A percentile compares a stretch with the other conserved stretches of the same genome.
phyloP scores from a whole-genome alignment of 2,329 filamentous ascomycete genomes.

The Alternaria sp. region DNA sequence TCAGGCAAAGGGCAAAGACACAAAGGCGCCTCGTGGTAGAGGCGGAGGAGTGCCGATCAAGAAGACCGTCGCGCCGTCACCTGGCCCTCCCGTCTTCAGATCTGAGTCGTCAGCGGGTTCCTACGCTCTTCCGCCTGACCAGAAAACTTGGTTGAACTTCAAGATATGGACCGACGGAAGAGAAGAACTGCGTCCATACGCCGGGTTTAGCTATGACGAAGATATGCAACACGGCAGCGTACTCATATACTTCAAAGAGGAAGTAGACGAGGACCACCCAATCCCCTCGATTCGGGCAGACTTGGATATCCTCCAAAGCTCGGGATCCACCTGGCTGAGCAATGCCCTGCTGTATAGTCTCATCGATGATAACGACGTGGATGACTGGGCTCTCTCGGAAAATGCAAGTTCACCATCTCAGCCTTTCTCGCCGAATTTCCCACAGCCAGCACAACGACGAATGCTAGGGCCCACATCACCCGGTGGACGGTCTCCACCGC shows the following conservation, averaged over 20 bases:
- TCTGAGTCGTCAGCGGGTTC: slow-evolving; percentile 32
- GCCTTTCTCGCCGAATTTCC: slow-evolving; percentile 22
- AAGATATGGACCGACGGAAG: slow-evolving; percentile 45
- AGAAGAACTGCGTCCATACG: slow-evolving; percentile 40
- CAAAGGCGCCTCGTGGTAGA: slow-evolving; percentile 47
- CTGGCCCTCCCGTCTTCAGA: slow-evolving; percentile 25
- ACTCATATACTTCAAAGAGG: slow-evolving; percentile 49
- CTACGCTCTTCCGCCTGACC: slow-evolving; percentile 20
- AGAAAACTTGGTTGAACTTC: slow-evolving; percentile 46
- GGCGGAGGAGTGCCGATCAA: slow-evolving; percentile 50
- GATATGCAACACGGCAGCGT: slow-evolving; percentile 49
- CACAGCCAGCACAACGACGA: slow-evolving; percentile 23
- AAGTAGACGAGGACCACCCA: slow-evolving; percentile 44
- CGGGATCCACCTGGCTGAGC: slow-evolving; percentile 47
- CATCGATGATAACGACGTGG: slow-evolving; percentile 43
- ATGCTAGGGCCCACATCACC: slow-evolving; percentile 37
- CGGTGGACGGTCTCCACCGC: slow-evolving; percentile 33
- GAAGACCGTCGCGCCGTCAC: slow-evolving; percentile 21
- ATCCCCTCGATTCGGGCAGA: slow-evolving; percentile 46
- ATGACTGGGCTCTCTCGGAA: slow-evolving; percentile 38
- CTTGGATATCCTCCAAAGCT: slow-evolving; percentile 43
- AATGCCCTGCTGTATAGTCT: slow-evolving; percentile 46
- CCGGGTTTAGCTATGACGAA: slow-evolving; percentile 48
- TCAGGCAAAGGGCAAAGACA: slow-evolving; percentile 47
- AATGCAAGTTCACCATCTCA: slow-evolving; percentile 28